A percentile compares a stretch with the other conserved stretches of the same genome.
phyloP scores from a whole-genome alignment of 495 filamentous ascomycete species.

The Penicillium subrubescens region DNA sequence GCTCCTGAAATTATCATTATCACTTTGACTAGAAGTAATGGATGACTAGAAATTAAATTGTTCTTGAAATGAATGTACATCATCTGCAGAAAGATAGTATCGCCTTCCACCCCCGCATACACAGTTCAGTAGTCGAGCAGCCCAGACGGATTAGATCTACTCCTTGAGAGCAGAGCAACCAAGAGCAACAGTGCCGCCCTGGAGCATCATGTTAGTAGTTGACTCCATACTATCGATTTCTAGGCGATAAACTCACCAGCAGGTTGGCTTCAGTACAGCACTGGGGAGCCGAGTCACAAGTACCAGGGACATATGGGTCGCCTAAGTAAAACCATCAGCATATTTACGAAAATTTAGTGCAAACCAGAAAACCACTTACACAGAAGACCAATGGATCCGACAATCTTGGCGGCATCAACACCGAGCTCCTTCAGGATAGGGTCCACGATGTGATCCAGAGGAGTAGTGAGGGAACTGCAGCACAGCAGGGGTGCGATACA shows the following conservation, averaged over 20 bases:
- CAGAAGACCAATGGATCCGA: constrained; percentile 47
- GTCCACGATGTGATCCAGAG: constrained; percentile 59
- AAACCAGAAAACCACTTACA: constrained; percentile 26
- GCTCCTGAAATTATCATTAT: neutral
- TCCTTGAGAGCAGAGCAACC: constrained; percentile 23
- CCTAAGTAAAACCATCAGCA: constrained; percentile 23
- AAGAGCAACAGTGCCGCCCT: constrained; percentile 32
- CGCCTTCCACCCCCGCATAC: neutral
- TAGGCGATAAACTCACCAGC: constrained; percentile 27
- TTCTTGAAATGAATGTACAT: constrained; percentile 5
- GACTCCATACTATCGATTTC: neutral
- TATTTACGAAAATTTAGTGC: neutral
- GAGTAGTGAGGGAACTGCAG: constrained; percentile 38
- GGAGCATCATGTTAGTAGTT: neutral
- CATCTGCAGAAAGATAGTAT: neutral
- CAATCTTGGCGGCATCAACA: neutral
- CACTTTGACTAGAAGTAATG: neutral
- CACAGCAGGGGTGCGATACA: constrained; percentile 36
- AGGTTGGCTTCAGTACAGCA: constrained; percentile 43
- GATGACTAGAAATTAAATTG: neutral
- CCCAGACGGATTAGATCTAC: neutral
- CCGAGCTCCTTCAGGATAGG: constrained; percentile 59
- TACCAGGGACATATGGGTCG: constrained; percentile 25
- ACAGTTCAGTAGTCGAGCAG: neutral
- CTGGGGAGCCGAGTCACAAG: constrained; percentile 29